Base-by-base conservation (phyloP, 2,329 filamentous ascomycete species). In the Zalaria obscura region DNA sequence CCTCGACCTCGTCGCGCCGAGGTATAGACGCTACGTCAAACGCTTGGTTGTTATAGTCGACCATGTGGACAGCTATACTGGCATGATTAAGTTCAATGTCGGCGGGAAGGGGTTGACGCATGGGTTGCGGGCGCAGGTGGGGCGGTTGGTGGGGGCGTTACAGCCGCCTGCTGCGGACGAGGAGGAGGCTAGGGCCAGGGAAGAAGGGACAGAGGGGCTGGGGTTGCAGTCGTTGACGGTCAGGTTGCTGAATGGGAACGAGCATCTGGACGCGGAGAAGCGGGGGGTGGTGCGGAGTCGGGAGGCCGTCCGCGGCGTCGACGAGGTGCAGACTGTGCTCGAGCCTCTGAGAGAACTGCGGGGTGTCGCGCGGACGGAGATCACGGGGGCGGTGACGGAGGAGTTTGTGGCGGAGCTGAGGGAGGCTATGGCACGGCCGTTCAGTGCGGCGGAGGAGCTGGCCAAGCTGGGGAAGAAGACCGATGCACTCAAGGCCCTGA, bases 1-100 rank as follows among this genome's bases (percentile, higher is more conserved):
- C 43, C 52, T 69, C 6, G 59, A 63, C 18, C 53, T 63, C 11
- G 59, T 70, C 37, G 58, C 62, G 4, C 49, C 54, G 45, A 50
- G 55, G 29, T 68, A 69, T 47, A 40, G 69, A 40, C 38, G 58
- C 36, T 47, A 62, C 18, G 58, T 71, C 5, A 61, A 55, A 49
- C 55, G 60, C 27, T 62, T 65, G 31, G 43, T 67, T 35, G 50
- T 71, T 5, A 63, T 61, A 37, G 57, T 71, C 3, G 64, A 69
- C 52, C 62, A 64, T 40, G 63, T 69, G 26, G 68, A 70, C 48
- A 57, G 59, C 34, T 70, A 70, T 40, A 68, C 64, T 1, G 67
- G 66, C 3, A 68, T 68, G 66, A 65, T 69, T 45, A 70, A 69
- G 48, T 70, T 64, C 49, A 70, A 70, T 47, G 66, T 63, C n/a